Conservation (phyloP, 2,329 filamentous ascomycete species). For the Tolypocladium album region DNA sequence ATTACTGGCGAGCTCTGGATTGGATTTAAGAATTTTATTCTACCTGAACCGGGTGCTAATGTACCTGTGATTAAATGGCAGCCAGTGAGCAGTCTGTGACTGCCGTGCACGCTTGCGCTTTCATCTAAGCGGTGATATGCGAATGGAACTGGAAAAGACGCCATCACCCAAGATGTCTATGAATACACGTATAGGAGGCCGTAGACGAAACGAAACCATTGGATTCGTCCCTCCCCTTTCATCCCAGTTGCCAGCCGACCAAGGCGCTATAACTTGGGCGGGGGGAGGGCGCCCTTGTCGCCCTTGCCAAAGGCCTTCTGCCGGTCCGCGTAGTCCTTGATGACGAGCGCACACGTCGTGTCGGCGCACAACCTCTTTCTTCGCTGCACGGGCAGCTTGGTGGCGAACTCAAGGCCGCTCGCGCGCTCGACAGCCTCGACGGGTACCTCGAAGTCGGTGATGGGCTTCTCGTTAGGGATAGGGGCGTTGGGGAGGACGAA, state of each 20-base stretch:
- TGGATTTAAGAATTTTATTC: not conserved
- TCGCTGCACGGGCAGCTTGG: slow-evolving; percentile 61
- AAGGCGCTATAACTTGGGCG: slow-evolving; percentile 6
- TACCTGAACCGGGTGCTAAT: not conserved
- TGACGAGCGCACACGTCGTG: slow-evolving; percentile 69
- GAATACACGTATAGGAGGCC: not conserved
- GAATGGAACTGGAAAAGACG: not conserved
- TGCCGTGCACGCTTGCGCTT: slow-evolving; percentile 45
- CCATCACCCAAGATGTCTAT: not conserved
- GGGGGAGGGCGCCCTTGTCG: slow-evolving; percentile 10
- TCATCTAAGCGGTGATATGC: not conserved
- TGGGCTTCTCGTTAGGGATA: slow-evolving; percentile 78
- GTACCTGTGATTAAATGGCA: not conserved
- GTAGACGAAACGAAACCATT: not conserved
- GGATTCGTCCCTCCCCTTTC: not conserved
- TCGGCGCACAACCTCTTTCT: slow-evolving; percentile 78
- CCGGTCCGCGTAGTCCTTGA: slow-evolving; percentile 63
- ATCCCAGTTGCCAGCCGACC: not conserved
- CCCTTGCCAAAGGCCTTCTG: slow-evolving; percentile 47
- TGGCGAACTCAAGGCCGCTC: slow-evolving; percentile 82
- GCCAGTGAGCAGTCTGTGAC: not conserved
- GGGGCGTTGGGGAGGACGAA: slow-evolving; percentile 90
- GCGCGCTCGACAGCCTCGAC: slow-evolving; percentile 87
- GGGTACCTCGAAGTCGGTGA: slow-evolving; percentile 90
- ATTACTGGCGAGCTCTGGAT: not conserved